Conservation (phyloP, 345 rosid species). For the Gossypium anomalum region DNA sequence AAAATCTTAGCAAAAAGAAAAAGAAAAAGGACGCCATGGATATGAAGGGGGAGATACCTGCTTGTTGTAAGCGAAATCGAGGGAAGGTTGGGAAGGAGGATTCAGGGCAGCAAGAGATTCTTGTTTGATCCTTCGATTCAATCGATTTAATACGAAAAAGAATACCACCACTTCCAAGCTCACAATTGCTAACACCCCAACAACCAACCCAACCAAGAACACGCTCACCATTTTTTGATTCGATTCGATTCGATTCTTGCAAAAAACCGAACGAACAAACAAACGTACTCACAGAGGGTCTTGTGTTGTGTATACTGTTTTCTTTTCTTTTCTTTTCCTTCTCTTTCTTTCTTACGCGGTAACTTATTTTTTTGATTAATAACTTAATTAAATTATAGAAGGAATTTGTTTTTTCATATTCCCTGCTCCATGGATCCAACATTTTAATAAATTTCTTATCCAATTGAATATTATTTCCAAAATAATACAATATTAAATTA, state of each 20-base stretch:
- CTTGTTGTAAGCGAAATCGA: conserved; percentile 40
- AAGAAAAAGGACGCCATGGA: neutral
- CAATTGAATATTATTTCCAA: too few species aligned
- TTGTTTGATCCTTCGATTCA: conserved; percentile 33
- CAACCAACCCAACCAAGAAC: conserved; percentile 40
- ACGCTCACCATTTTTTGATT: conserved; percentile 13
- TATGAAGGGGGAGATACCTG: conserved; percentile 27
- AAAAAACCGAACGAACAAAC: neutral
- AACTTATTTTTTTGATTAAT: neutral
- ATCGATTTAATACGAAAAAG: conserved; percentile 30
- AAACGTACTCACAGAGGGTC: neutral
- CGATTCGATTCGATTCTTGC: neutral
- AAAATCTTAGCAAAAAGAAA: neutral
- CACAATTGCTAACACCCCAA: conserved; percentile 37
- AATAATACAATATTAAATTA: too few species aligned
- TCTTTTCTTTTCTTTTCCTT: neutral
- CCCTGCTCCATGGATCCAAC: neutral
- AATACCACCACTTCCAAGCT: conserved; percentile 30
- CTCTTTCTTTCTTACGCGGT: neutral
- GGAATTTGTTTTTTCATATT: neutral
- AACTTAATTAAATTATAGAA: neutral
- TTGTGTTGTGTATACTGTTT: neutral
- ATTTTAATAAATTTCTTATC: too few species aligned
- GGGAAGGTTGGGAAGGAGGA: conserved; percentile 31
- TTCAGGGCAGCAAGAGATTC: conserved; percentile 3